Conservation (phyloP, 805 yeast species). For the Starmera dryadoides region DNA sequence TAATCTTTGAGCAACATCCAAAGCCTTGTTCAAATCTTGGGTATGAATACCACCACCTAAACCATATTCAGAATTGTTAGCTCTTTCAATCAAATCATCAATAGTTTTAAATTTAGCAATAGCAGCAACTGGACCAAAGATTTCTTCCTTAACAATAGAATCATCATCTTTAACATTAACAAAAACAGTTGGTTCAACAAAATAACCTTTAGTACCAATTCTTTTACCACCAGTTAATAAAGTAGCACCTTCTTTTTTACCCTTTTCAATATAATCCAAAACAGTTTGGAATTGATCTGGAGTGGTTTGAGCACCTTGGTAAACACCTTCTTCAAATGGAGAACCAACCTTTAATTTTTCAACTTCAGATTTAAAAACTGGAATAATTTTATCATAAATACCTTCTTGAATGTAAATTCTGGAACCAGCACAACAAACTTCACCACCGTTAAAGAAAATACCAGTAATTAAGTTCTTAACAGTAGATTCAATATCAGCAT, state of each 20-base stretch:
- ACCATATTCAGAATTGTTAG: slow-evolving; percentile 56
- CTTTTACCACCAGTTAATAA: slow-evolving; percentile 56
- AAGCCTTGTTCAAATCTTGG: slow-evolving; percentile 43
- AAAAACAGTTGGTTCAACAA: slow-evolving; percentile 56
- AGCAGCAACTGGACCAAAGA: slow-evolving; percentile 63
- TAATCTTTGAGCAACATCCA: slow-evolving; percentile 45
- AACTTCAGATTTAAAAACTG: slow-evolving; percentile 41
- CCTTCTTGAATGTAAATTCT: slow-evolving; percentile 58
- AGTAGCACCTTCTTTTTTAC: slow-evolving; percentile 52
- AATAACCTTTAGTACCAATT: slow-evolving; percentile 50
- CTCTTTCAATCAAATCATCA: slow-evolving; percentile 47
- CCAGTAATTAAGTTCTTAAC: slow-evolving; percentile 43
- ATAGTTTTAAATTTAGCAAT: slow-evolving; percentile 48
- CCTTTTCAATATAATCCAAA: slow-evolving; percentile 48
- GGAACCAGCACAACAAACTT: slow-evolving; percentile 66
- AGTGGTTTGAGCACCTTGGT: slow-evolving; percentile 65
- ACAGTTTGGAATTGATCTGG: slow-evolving; percentile 52
- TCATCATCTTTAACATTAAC: slow-evolving; percentile 43
- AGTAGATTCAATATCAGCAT: slow-evolving; percentile 44
- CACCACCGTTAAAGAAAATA: slow-evolving; percentile 65
- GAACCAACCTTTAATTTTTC: slow-evolving; percentile 52
- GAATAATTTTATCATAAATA: slow-evolving; percentile 45
- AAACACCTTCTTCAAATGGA: slow-evolving; percentile 50
- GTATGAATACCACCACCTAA: slow-evolving; percentile 66
- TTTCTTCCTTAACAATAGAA: slow-evolving; percentile 53